Base-by-base conservation (phyloP, 192 early-diverging fungal genomes). In the Lunasporangiospora selenospora region DNA sequence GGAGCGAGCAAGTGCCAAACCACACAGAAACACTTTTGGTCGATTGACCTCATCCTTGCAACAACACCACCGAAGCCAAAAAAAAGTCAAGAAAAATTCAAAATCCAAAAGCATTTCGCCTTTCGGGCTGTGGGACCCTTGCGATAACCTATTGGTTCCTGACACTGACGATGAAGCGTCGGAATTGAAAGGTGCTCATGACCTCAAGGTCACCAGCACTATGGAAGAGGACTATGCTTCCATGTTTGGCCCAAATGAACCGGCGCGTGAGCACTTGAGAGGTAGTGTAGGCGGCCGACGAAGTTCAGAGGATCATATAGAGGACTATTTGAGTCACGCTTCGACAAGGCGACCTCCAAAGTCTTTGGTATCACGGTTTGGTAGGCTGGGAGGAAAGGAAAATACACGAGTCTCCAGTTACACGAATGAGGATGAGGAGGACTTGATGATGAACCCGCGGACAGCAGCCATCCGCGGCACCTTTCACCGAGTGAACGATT, bases 381-480 rank as follows among this genome's bases (percentile, higher is more conserved):
- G n/a, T n/a, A n/a, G n/a, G n/a, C n/a, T n/a, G n/a, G 10, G 21
- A n/a, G 3, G 41, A 39, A 2, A 26, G 34, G 5, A 37, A 47
- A 4, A 23, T 6, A 32, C 6, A 26, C 4, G 45, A 32, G 19
- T 23, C 36, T 16, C 12, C 24, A 37, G 21, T 39, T 5, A 8
- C 13, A 16, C 26, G 12, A 26, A 11, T 27, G 15, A 21, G 65
- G 21, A 27, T 8, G 29, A 16, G 11, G 53, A 57, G 2, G 57
- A 62, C 26, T 71, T 52, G 67, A 62, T 62, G 23, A 21, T 62
- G 10, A 46, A 71, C 24, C 59, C 67, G 8, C 67, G 59, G 8
- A 71, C 67, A 9, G 59, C 59, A 3, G 67, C 53, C n/a, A 59
- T 52, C 23, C 27, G n/a, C 1, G 27, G 45, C 3, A 55, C 51